These are phyloP conservation scores for Bremia lactucae DNA, from an alignment of 352 stramenopile species.

Conservation along the genomic window DNA sequence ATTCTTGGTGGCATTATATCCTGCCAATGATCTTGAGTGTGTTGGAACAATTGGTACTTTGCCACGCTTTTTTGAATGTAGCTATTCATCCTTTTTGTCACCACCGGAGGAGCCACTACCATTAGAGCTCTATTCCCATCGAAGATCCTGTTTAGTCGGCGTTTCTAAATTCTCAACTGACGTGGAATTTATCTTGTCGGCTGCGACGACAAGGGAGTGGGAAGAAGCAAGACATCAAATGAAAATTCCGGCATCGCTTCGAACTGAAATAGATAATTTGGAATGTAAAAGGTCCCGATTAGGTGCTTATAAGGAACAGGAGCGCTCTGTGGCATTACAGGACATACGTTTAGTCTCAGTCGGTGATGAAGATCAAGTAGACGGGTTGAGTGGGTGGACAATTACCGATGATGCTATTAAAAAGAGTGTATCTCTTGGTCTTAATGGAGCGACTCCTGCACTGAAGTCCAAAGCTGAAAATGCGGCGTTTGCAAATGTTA, in stretches of 20 bases:
- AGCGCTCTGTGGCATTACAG: neutral
- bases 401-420: slow-evolving; percentile 11
- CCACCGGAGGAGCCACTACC: slow-evolving; percentile 9
- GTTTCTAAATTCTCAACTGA: slow-evolving; percentile 41
- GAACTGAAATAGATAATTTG: neutral
- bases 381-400: slow-evolving; percentile 16
- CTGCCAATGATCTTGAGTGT: slow-evolving; percentile 7
- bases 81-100: slow-evolving; percentile 21
- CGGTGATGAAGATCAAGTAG: slow-evolving; percentile 8
- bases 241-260: slow-evolving; percentile 16
- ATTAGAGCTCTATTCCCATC: slow-evolving; percentile 31
- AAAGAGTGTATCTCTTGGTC: neutral
- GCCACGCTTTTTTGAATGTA: slow-evolving; percentile 68
- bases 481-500: neutral
- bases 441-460: slow-evolving; percentile 5
- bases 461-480: slow-evolving; percentile 1
- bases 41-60: slow-evolving; percentile 21
- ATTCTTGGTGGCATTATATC: slow-evolving; percentile 62
- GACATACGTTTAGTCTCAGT: neutral
- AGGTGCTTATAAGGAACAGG: slow-evolving; percentile 1
- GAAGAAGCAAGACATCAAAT: slow-evolving; percentile 24
- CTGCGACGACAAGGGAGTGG: slow-evolving; percentile 27
- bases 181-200: slow-evolving; percentile 33
- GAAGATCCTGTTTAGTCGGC: slow-evolving; percentile 40
- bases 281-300: neutral